These are phyloP conservation scores for Groenewaldozyma tartarivorans DNA, from an alignment of 805 yeast genomes.

Conservation along the genomic window DNA sequence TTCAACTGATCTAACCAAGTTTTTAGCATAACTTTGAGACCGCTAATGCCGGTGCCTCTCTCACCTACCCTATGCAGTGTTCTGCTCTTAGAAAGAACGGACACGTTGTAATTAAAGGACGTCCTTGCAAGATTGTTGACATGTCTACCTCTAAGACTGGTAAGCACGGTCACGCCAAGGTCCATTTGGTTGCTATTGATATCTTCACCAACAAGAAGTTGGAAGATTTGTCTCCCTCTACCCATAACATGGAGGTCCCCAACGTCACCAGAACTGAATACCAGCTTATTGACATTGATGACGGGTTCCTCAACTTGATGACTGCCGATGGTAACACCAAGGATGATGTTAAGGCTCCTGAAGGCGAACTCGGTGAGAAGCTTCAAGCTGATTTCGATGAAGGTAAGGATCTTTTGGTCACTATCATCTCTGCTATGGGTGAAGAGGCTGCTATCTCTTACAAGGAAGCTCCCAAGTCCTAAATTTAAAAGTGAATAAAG, in stretches of 20 bases:
- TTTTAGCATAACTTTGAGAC: conserved; percentile 85
- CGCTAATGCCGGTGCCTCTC: conserved; percentile 98
- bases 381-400: conserved; percentile 90
- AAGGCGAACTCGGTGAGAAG: conserved; percentile 93
- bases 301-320: conserved; percentile 95
- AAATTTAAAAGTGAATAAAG: too few species aligned
- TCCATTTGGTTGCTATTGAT: conserved; percentile 97
- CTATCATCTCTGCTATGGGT: conserved; percentile 97
- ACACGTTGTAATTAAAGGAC: conserved; percentile 95
- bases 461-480: conserved; percentile 99
- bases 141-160: conserved; percentile 99
- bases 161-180: conserved; percentile 99
- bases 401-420: conserved; percentile 94
- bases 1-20: conserved; percentile 4
- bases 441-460: conserved; percentile 98
- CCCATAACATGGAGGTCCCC: conserved; percentile 99
- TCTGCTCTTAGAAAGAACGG: conserved; percentile 99
- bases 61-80: conserved; percentile 98
- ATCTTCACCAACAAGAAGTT: conserved; percentile 98
- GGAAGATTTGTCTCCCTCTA: conserved; percentile 99
- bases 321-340: conserved; percentile 96
- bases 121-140: conserved; percentile 99
- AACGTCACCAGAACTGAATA: conserved; percentile 90
- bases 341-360: conserved; percentile 98
- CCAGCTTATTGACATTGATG: conserved; percentile 95